Percentiles rank a stretch among this genome's conserved stretches.
Evolutionary conservation across 2,329 filamentous ascomycete species (phyloP).

Genomic region (Neocucurbitaria cava): DNA sequence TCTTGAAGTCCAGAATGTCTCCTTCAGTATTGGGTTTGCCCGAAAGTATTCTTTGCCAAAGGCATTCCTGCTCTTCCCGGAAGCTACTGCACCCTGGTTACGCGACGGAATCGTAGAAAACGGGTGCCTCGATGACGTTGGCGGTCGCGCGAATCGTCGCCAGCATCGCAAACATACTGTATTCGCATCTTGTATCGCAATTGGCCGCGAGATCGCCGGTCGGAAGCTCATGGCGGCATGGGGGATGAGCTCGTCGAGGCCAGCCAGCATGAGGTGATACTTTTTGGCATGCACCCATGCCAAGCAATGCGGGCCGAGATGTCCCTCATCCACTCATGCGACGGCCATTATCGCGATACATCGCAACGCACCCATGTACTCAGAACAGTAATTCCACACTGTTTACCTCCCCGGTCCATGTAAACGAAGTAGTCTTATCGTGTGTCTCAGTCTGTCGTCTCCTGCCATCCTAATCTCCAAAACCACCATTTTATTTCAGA

Average conservation of each 20-base stretch:
- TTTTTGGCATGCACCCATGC: conserved; percentile 9
- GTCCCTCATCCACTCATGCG: conserved; percentile 4
- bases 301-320: conserved; percentile 9
- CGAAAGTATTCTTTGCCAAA: conserved; percentile 51
- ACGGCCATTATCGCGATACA: not conserved
- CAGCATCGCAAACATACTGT: conserved; percentile 45
- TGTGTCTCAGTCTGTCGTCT: not conserved
- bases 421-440: not conserved
- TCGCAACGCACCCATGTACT: not conserved
- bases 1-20: conserved; percentile 37
- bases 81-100: conserved; percentile 37
- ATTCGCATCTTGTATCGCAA: conserved; percentile 36
- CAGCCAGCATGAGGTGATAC: conserved; percentile 11
- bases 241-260: conserved; percentile 11
- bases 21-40: conserved; percentile 44
- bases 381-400: not conserved
- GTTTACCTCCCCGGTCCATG: not conserved
- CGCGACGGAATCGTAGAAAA: conserved; percentile 37
- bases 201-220: conserved; percentile 39
- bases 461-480: too few relatives aligned
- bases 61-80: conserved; percentile 36
- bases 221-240: conserved; percentile 48
- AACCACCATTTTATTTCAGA: too few relatives aligned
- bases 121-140: conserved; percentile 29
- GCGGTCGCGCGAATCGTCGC: conserved; percentile 33